Base-by-base conservation (phyloP, 148 eudicot species). In the Fagopyrum homotropicum region DNA sequence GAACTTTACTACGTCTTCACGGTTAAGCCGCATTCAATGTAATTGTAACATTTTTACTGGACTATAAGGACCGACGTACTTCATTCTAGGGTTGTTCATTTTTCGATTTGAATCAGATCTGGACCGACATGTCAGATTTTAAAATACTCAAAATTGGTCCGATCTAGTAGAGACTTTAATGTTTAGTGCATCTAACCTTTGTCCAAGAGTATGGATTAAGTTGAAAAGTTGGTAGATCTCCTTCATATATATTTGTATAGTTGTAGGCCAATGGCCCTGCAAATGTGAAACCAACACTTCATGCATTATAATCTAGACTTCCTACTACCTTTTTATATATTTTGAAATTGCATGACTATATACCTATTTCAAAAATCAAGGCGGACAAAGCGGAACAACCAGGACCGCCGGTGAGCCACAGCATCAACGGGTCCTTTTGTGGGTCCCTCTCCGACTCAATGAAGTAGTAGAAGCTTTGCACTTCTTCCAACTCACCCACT, bases 391-490 rank as follows among this genome's bases (percentile, higher is more conserved):
- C 72, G 5, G 72, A 69, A 43, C 72, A 69, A 69, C 72, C 72
- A 17, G 72, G 72, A 8, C 72, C 72, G 5, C 72, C 72, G 26
- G 72, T 44, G 48, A 69, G 72, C 72, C 72, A 69, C 3, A 69
- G 49, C 47, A 69, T 69, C 19, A 69, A 8, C 0, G 72, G 72
- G 8, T 69, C 72, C 4, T 9, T 69, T 12, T 15, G 17, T 0
- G 72, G 72, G 72, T 69, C 72, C 26, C 72, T 12, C 30, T 69
- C 72, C 11, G 72, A 69, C 44, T 69, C 49, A n/a, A 69, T 14
- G 49, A 69, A 69, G 72, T 69, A 69, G 72, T 69, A 69, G 72
- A 69, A 69, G 47, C 46, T 40, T 43, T 69, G 72, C 47, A 69
- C 72, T 19, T 69, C 48, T 2, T 69, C 72, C 26, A 43, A 0